phyloP scores from a whole-genome alignment of 2,329 filamentous ascomycete genomes.

The Rhinocladiella similis region DNA sequence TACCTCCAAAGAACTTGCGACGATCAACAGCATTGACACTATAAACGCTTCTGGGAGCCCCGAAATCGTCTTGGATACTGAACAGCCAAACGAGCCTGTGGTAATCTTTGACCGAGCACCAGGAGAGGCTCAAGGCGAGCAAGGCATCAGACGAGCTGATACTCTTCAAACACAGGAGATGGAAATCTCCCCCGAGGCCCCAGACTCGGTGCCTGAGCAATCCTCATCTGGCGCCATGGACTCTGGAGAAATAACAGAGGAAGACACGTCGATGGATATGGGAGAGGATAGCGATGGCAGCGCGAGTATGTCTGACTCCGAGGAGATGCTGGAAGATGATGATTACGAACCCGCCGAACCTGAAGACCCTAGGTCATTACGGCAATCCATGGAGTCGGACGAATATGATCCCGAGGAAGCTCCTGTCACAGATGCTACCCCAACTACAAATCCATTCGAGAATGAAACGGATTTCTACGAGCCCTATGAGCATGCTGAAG shows the following conservation, averaged over 20 bases:
- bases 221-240: background rate
- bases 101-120: background rate
- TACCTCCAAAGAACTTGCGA: too few relatives aligned
- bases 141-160: background rate
- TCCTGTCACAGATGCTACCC: conserved; percentile 12
- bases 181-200: conserved; percentile 25
- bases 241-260: background rate
- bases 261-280: conserved; percentile 18
- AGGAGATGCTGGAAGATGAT: conserved; percentile 36
- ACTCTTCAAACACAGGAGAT: conserved; percentile 19
- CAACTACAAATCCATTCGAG: conserved; percentile 10
- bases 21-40: too few relatives aligned
- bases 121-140: background rate
- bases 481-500: conserved; percentile 12
- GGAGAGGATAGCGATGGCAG: conserved; percentile 28
- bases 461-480: conserved; percentile 25
- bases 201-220: conserved; percentile 11
- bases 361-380: conserved; percentile 15
- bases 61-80: background rate
- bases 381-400: conserved; percentile 19
- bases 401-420: conserved; percentile 38
- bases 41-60: background rate
- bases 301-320: conserved; percentile 41
- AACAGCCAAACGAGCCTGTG: background rate
- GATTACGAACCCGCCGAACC: conserved; percentile 26